A percentile compares a stretch with the other conserved stretches of the same genome.
Evolutionary conservation across 2,329 filamentous ascomycete species (phyloP).

Genomic region (Microcyclosporella mali): DNA sequence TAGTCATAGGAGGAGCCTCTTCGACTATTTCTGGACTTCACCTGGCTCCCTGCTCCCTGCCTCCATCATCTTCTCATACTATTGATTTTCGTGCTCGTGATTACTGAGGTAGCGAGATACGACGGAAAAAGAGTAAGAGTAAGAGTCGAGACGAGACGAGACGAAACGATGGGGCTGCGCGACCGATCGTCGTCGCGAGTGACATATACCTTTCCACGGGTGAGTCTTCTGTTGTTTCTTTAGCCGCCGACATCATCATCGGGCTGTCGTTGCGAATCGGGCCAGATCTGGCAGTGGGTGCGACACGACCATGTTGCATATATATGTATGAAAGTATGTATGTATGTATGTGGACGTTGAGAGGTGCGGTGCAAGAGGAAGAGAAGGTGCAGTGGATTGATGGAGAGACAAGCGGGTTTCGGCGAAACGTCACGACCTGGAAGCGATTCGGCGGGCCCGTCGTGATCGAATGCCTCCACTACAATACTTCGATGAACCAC

Average conservation of each 20-base stretch:
- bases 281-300: neutral
- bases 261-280: neutral
- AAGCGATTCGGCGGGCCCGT: too few relatives aligned
- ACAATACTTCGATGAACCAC: too few relatives aligned
- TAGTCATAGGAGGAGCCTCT: neutral
- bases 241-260: neutral
- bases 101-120: too few relatives aligned
- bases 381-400: too few relatives aligned
- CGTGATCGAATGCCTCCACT: too few relatives aligned
- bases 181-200: slow-evolving; percentile 1
- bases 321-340: too few relatives aligned
- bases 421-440: too few relatives aligned
- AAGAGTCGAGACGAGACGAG: neutral
- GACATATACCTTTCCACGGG: neutral
- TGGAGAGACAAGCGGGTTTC: neutral
- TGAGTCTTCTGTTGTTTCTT: neutral
- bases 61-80: neutral
- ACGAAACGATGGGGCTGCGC: neutral
- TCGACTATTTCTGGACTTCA: neutral
- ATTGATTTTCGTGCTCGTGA: too few relatives aligned
- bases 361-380: too few relatives aligned
- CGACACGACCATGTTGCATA: too few relatives aligned
- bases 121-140: too few relatives aligned
- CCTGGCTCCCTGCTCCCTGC: neutral
- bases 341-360: too few relatives aligned